Evolutionary conservation across 2,329 filamentous ascomycete genomes (phyloP), one percentile per base, ranked within the genome.

Genomic region (Colletotrichum simmondsii): DNA sequence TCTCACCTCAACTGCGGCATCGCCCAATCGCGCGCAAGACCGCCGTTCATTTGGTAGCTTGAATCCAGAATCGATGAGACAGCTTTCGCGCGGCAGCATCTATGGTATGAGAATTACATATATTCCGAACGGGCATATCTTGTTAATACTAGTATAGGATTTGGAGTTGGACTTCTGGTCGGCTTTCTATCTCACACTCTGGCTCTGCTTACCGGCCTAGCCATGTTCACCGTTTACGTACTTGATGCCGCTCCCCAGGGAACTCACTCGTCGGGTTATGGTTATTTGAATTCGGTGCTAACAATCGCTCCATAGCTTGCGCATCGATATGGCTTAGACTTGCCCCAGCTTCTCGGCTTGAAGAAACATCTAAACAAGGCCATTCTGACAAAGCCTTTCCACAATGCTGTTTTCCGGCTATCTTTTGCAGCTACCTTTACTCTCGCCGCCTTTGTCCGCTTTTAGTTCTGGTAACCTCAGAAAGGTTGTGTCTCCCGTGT

Each of bases 401-500:
- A 61, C 19, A 72, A 75, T 28, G 54, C 60, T 35, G 54, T 75
- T 57, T 75, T 75, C 37, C 68, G 69, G 58, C 49, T 75, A 26
- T 91, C 92, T 3, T 95, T 95, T 80, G 90, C 91, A n/a, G 78
- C 90, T 54, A 93, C 93, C 32, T 95, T 95, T 82, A 89, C 92
- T 30, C 82, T 95, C 78, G 92, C 92, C 62, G 82, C 83, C 16
- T 82, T 84, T 76, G 80, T 81, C 67, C 80, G 77, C 63, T 87
- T 92, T 70, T 90, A 83, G 76, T 8, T 42, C 28, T 42, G 10
- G 10, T 12, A 22, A 24, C 32, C 11, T 57, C 46, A 69, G 75
- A 92, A 88, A 6, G 91, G 90, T 78, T 89, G 87, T n/a, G 94
- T 97, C 85, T 99, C 97, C 78, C 94, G 90, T 84, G 94, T 89